phyloP scores from a whole-genome alignment of 1,284 basidiomycete genomes.

The Ustilago crameri region DNA sequence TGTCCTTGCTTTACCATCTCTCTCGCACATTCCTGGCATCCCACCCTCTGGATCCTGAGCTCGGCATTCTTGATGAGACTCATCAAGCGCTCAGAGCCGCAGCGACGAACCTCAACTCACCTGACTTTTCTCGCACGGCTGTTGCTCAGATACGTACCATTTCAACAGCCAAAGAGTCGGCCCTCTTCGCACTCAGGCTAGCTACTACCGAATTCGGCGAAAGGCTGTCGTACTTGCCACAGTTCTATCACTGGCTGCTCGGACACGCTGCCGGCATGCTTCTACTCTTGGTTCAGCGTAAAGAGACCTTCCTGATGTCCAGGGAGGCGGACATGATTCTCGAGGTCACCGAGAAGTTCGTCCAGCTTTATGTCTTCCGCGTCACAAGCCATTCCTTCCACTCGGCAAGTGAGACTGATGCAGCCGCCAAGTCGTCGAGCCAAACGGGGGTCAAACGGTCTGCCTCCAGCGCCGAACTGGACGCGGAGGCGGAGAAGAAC shows the following conservation, averaged over 20 bases:
- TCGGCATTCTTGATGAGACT: constrained; percentile 46
- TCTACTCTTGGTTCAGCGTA: constrained; percentile 41
- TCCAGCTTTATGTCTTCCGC: constrained; percentile 51
- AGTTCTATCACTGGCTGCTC: constrained; percentile 59
- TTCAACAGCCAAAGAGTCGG: constrained; percentile 51
- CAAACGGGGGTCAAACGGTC: constrained; percentile 27
- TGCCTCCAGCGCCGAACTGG: constrained; percentile 29
- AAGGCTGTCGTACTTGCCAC: constrained; percentile 51
- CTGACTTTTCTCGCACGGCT: constrained; percentile 33
- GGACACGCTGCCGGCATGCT: constrained; percentile 58
- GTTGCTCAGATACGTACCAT: constrained; percentile 51
- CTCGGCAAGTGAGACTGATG: constrained; percentile 12
- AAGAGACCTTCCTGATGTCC: constrained; percentile 46
- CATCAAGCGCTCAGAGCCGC: constrained; percentile 32
- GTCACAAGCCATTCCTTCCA: constrained; percentile 45
- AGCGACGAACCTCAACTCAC: constrained; percentile 25
- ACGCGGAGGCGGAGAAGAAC: neutral
- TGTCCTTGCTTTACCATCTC: constrained; percentile 48
- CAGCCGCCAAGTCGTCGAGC: constrained; percentile 4
- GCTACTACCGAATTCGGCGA: constrained; percentile 54
- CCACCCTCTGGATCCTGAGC: constrained; percentile 44
- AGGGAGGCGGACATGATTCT: constrained; percentile 47
- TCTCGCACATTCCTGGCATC: constrained; percentile 48
- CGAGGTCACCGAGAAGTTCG: constrained; percentile 42
- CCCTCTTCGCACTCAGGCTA: constrained; percentile 51